Conservation (phyloP, 768 basidiomycete genomes). For the Trametopsis cervina region DNA sequence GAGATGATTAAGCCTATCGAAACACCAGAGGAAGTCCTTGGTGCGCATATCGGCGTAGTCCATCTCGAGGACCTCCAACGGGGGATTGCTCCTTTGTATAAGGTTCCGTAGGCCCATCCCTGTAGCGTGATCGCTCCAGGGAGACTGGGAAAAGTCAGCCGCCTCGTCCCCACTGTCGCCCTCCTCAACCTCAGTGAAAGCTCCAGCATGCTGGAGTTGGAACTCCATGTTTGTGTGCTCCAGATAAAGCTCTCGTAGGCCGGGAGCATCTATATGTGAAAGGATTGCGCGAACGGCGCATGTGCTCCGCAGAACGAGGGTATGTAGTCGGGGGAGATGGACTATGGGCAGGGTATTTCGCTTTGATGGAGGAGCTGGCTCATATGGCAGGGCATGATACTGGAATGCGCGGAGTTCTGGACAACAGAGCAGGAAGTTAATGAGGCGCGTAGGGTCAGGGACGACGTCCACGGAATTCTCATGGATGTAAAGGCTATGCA, state of each 20-base stretch:
- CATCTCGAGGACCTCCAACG: conserved; percentile 64
- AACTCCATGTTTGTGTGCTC: conserved; percentile 63
- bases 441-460: conserved; percentile 41
- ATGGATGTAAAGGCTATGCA: conserved; percentile 50
- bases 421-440: conserved; percentile 55
- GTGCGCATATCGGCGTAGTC: conserved; percentile 80
- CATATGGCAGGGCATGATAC: conserved; percentile 46
- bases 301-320: conserved; percentile 48
- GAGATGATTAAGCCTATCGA: conserved; percentile 45
- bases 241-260: conserved; percentile 53
- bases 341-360: conserved; percentile 32
- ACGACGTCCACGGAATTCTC: conserved; percentile 38
- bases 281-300: conserved; percentile 61
- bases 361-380: conserved; percentile 27
- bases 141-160: conserved; percentile 67
- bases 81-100: conserved; percentile 53
- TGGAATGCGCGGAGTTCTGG: conserved; percentile 55
- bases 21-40: conserved; percentile 69
- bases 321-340: conserved; percentile 50
- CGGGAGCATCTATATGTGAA: conserved; percentile 56
- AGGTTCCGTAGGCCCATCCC: conserved; percentile 74
- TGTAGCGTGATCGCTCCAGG: conserved; percentile 69
- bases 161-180: conserved; percentile 76
- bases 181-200: conserved; percentile 32
- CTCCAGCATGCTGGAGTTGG: conserved; percentile 20